Evolutionary conservation across 1,284 basidiomycete genomes (phyloP).

Genomic region (Malassezia brasiliensis): DNA sequence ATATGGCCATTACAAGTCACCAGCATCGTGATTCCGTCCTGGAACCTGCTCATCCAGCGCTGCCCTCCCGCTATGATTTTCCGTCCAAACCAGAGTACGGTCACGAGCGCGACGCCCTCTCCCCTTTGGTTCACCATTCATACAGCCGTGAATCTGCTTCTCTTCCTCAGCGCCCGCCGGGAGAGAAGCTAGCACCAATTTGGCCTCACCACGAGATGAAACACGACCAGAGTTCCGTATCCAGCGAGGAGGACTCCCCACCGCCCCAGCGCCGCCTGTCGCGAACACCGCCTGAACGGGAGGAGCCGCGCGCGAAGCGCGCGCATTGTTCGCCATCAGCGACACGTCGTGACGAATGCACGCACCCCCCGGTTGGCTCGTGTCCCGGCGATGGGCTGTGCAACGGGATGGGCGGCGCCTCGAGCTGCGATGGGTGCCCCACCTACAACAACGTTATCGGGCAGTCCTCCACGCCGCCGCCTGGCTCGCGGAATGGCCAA

Average conservation of each 20-base stretch:
- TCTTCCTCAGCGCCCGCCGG: not conserved
- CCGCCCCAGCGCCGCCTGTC: not conserved
- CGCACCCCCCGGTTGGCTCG: conserved; percentile 18
- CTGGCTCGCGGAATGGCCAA: not conserved
- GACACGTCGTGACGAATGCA: not conserved
- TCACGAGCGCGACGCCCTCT: not conserved
- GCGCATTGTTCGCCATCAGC: not conserved
- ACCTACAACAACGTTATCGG: conserved; percentile 36
- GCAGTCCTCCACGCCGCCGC: not conserved
- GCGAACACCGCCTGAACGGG: not conserved
- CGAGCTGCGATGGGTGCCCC: conserved; percentile 38
- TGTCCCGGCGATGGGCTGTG: conserved; percentile 43
- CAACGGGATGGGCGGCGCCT: conserved; percentile 41
- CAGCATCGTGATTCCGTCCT: not conserved
- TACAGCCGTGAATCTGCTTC: not conserved
- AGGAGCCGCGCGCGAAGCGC: not conserved
- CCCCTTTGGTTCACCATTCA: not conserved
- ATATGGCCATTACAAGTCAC: conserved; percentile 8
- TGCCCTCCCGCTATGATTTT: not conserved
- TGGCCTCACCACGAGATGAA: not conserved
- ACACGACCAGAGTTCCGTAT: not conserved
- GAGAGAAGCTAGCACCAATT: not conserved
- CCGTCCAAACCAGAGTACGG: not conserved
- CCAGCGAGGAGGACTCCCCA: not conserved
- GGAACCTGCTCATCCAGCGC: not conserved